Evolutionary conservation across 2,329 filamentous ascomycete genomes (phyloP), one percentile per base, ranked within the genome.

Genomic region (Ascochyta viciae-villosae): DNA sequence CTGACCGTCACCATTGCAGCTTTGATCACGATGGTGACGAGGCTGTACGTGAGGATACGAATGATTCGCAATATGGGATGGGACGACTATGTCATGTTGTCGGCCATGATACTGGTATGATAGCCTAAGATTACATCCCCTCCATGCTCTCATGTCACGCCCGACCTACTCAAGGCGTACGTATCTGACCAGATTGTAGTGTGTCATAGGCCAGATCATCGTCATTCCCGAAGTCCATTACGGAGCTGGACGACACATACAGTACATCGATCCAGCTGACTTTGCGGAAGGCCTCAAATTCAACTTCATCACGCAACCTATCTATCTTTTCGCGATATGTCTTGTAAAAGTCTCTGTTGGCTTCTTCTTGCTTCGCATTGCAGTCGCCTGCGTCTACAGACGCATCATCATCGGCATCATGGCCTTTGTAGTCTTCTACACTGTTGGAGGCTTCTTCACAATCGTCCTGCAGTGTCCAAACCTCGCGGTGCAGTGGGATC

Each of bases 41-140:
- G 81, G 19, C 58, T 81, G 9, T 82, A 79, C 49, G 83, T 85
- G 26, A 76, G 82, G n/a, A 29, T 77, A 5, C 67, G 68, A 16
- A 77, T 85, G 71, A 79, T 85, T 47, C 78, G 77, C 12, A 81
- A 80, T 45, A 68, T 81, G 22, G 82, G 83, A 3, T 74, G 76
- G 62, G 83, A 85, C 73, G 71, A 84, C 63, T 80, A 77, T 60
- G 64, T 78, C 4, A 82, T 83, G 65, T 46, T 77, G 0, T 54
- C 66, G 3, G 76, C 81, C 1, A 74, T 76, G 68, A 54, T 78
- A 38, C 61, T 77, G 49, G 70, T 72, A 63, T 46, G 68, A 43
- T 19, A 23, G 9, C 6, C 24, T 3, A 4, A 6, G 7, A 16
- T 16, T 9, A n/a, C 8, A n/a, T 35, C 5, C 6, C 8, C 3